Evolutionary conservation across 106 monocot species (phyloP), one percentile per base, ranked within the genome.

Genomic region (Dendrobium nobile): DNA sequence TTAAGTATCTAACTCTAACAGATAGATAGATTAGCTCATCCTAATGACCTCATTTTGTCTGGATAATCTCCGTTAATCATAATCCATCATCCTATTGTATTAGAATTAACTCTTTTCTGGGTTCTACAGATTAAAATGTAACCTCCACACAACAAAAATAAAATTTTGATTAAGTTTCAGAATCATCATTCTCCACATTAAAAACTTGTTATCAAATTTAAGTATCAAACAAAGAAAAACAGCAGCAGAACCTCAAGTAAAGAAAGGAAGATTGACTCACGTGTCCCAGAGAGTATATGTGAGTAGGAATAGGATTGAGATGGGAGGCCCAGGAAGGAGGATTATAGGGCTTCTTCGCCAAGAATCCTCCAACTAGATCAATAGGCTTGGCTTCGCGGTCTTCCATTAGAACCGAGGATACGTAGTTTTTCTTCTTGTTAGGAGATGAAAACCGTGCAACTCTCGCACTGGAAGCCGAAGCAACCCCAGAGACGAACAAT

Each of bases 241-340:
- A 31, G 10, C 31, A 20, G 68, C 68, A 31, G 31, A 68, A 20
- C 9, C 11, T 10, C 26, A 68, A 70, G 6, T 67, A 28, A 75
- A 48, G 5, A 9, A 42, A 5, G 67, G 28, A 10, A 41, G 26
- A 78, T n/a, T 10, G 51, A 47, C 82, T 78, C 43, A 83, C 82
- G 42, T 72, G 77, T 17, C 47, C 82, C 70, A 83, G 82, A 78
- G 77, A 78, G 82, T 78, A 83, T 33, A 54, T 44, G 42, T 72
- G 40, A 55, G 82, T 56, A 47, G 82, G 82, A 17, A 83, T 78
- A 33, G 82, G 82, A 55, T 41, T 78, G 78, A 83, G 82, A 78
- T 83, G 77, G 16, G 82, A 78, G 67, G 78, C 54, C 82, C 82
- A 83, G 9, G 82, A 26, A 7, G 82, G 82, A 15, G 68, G 77